Evolutionary conservation across 768 basidiomycete species (phyloP), one percentile per base, ranked within the genome.

Genomic region (Rhizopogon vesiculosus): DNA sequence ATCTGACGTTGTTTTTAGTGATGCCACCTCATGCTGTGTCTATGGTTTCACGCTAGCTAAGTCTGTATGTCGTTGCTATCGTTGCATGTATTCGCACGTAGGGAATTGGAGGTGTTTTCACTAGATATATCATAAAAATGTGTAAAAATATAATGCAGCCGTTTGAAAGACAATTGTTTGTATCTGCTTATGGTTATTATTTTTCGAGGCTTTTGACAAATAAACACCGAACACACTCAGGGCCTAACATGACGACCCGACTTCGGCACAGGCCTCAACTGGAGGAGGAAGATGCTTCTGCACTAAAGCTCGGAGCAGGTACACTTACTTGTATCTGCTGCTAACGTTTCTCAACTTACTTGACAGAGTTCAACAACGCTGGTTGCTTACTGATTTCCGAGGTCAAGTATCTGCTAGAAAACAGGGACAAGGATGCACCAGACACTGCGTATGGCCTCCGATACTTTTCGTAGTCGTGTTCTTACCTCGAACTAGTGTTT

Each of bases 381-480:
- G 92, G 90, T 77, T 93, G 90, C 70, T 70, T 96, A 65, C 80
- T 93, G 63, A 93, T 95, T 57, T 93, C 91, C 1, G 93, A 96
- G 66, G 93, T 95, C 68, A 92, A 92, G 66, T 90, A 93, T 67
- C 74, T 96, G 46, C 76, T 96, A 29, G 91, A 93, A 71, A 89
- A 90, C 75, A 76, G 90, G 61, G 86, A 91, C 72, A 89, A 92
- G 70, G 88, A 90, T 64, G 88, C 89, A 2, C 91, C 91, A 7
- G 91, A 92, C 64, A 93, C 91, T 55, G 82, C 85, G 93, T 93
- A 66, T 57, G 86, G 75, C 16, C 12, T 53, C 19, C 16, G 13
- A 22, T 49, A 18, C 19, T 45, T 16, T 2, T 16, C 40, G 38
- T 57, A 29, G 31, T 44, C 13, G n/a, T 3, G n/a, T 13, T 25